phyloP scores from a whole-genome alignment of 345 rosid species.

The Eucalyptus coolabah region DNA sequence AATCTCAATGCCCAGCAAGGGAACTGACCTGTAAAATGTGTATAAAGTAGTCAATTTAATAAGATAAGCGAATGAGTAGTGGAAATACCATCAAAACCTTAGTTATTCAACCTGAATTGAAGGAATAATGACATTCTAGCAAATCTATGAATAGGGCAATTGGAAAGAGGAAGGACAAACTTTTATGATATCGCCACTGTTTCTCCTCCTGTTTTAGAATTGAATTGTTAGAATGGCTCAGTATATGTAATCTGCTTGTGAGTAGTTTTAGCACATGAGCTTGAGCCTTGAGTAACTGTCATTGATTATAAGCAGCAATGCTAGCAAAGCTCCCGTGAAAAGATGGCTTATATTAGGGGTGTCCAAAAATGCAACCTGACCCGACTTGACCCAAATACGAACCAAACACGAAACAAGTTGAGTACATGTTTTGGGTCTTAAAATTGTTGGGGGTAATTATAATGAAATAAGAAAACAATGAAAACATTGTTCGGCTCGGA shows the following conservation, averaged over 20 bases:
- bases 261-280: not conserved
- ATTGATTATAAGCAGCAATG: not conserved
- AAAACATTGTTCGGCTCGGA: rapidly evolving
- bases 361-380: rapidly evolving
- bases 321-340: not conserved
- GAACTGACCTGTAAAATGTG: not conserved
- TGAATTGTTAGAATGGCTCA: not conserved
- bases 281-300: not conserved
- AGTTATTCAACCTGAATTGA: not conserved
- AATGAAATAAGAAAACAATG: too few relatives aligned
- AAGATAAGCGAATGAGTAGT: not conserved
- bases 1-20: not conserved
- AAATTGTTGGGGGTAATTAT: too few relatives aligned
- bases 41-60: not conserved
- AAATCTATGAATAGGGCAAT: not conserved
- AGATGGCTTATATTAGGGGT: not conserved
- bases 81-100: not conserved
- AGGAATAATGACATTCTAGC: not conserved
- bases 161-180: not conserved
- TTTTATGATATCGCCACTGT: not conserved
- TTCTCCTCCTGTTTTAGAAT: not conserved
- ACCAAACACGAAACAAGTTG: too few relatives aligned
- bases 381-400: rapidly evolving
- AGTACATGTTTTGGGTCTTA: too few relatives aligned
- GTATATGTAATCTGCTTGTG: not conserved